A percentile compares a stretch with the other conserved stretches of the same genome.
Evolutionary conservation across 1,284 basidiomycete genomes (phyloP).

Genomic region (Cronartium quercuum): DNA sequence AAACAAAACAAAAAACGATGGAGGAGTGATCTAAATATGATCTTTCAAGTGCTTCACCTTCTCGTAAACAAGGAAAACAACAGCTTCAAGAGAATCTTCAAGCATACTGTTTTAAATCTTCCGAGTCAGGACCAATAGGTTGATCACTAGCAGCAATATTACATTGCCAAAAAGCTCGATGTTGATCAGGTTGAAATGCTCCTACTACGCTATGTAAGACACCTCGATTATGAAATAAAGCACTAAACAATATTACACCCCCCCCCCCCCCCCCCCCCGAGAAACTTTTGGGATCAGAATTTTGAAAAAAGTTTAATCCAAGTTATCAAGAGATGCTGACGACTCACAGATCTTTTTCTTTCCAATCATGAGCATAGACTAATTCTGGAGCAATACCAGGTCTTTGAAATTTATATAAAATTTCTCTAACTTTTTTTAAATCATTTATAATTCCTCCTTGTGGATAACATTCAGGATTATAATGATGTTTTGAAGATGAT

Average conservation of each 20-base stretch:
- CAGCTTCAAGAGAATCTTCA: no score
- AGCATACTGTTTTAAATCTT: slow-evolving; percentile 61
- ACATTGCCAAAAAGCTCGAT: slow-evolving; percentile 64
- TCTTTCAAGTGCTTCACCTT: no score
- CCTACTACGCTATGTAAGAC: slow-evolving; percentile 71
- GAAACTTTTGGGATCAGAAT: no score
- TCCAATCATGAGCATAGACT: slow-evolving; percentile 57
- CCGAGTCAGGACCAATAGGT: slow-evolving; percentile 60
- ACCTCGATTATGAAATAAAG: slow-evolving; percentile 58
- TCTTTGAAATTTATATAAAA: slow-evolving; percentile 70
- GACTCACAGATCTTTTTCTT: slow-evolving; percentile 58
- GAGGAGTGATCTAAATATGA: no score
- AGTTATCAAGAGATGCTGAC: neutral
- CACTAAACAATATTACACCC: no score
- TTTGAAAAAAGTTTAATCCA: no score
- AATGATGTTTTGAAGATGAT: slow-evolving; percentile 57
- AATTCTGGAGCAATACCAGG: slow-evolving; percentile 65
- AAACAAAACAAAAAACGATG: no score
- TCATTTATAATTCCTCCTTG: slow-evolving; percentile 67
- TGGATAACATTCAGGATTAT: slow-evolving; percentile 59
- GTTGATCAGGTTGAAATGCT: slow-evolving; percentile 62
- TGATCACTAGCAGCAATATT: slow-evolving; percentile 70
- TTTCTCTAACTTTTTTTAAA: slow-evolving; percentile 62
- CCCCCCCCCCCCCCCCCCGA: no score
- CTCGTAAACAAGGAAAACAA: no score